Base-by-base conservation (phyloP, 345 rosid species). In the Balakata baccata region DNA sequence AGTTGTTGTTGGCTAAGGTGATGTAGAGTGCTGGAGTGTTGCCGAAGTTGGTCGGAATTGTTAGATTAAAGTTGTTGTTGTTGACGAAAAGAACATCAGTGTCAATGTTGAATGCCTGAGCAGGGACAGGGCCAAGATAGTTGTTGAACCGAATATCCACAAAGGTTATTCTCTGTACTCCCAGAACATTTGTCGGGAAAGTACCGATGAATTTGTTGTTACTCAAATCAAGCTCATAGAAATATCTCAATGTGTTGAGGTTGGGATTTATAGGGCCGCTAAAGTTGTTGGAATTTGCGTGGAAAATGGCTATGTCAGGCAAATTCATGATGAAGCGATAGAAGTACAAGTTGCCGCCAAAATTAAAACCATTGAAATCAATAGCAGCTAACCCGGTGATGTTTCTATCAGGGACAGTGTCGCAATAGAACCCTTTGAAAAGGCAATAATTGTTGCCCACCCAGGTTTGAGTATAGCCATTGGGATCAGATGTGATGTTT, bases 271-370 rank as follows among this genome's bases (percentile, higher is more conserved):
- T 54, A 64, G 68, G 8, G 59, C 60, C 51, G 49, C 76, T 79
- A 37, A 83, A 63, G 46, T 79, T 83, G 79, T 83, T 85, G 45
- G 88, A 72, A 72, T 85, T 85, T 29, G 80, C 64, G 43, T 85
- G 88, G 68, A 83, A 83, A 72, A 78, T 61, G 29, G 84, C 80
- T 8, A 85, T 66, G 53, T 83, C 88, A 2, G 70, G 71, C 37
- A 83, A 73, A 18, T 49, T 20, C 43, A 23, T 38, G 65, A 85
- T 60, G 74, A 81, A 83, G 8, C 78, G 75, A 20, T 77, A 53
- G 25, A 85, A 64, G 38, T 69, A 17, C 73, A 79, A 66, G 59
- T 1, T 69, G 45, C 75, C 81, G 39, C 69, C 64, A 29, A 85
- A 77, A 11, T 39, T n/a, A 29, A 52, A 72, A 25, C 86, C 76